Evolutionary conservation across 352 stramenopile species (phyloP), one percentile per base, ranked within the genome.

Genomic region (Pythium utonaiense): DNA sequence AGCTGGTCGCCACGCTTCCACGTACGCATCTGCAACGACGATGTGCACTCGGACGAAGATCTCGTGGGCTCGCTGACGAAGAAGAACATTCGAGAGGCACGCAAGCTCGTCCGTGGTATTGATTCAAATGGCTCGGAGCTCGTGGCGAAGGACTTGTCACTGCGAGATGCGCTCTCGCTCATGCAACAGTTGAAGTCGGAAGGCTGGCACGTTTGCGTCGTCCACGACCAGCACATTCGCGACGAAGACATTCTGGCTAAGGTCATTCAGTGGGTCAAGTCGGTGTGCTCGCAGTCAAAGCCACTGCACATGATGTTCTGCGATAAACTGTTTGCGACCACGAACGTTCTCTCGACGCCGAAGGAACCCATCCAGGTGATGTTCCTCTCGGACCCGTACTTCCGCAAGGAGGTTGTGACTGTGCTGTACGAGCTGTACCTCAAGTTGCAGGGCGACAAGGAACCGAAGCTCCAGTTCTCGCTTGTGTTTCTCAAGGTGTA

Each of bases 21-120:
- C 53, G 77, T 98, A 22, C 72, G 95, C 8, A 88, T 99, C 40
- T 97, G 98, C 76, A 99, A 99, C 73, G 96, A 99, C 67, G 97
- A 99, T 60, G 93, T 99, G 3, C 97, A 99, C 68, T 98, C 96
- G 3, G 98, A 98, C 63, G 93, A 99, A 49, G 94, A 99, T 61
- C 86, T 99, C 13, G 96, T 98, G 65, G 76, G 75, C 4, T 97
- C 95, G 5, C 64, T 99, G n/a, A 78, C 69, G 6, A 65, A 87
- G 47, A 91, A 96, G 57, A 52, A 77, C 44, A 91, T 95, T 36
- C 57, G 69, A 0, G 72, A 71, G 7, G 78, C 85, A 0, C 69
- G 82, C 13, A 69, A 83, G 27, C 74, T 95, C 22, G 83, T 90
- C 21, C 80, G 81, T 1, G 70, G 71, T 0, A 90, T 95, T 51